These are phyloP conservation scores for Tuctoria greenei DNA, from an alignment of 176 grass and related monocot species.

Conservation along the genomic window DNA sequence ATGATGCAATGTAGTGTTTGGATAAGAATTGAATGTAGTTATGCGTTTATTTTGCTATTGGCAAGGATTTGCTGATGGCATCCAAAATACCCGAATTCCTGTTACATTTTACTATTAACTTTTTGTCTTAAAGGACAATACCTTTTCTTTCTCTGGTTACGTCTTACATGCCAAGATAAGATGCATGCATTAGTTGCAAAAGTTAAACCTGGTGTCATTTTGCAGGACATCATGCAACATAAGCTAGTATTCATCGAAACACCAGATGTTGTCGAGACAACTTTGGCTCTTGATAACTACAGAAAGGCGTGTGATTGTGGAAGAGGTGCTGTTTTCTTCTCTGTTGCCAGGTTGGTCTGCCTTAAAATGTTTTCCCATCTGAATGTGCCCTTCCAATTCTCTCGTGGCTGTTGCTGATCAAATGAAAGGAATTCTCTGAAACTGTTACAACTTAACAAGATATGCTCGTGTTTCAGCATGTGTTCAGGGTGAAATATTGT, in stretches of 20 bases:
- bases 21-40: slow-evolving; percentile 5
- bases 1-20: background rate
- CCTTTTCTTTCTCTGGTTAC: slow-evolving; percentile 23
- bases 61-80: background rate
- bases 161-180: slow-evolving; percentile 1
- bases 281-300: slow-evolving; percentile 97
- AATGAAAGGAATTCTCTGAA: background rate
- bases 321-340: slow-evolving; percentile 93
- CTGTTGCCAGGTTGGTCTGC: slow-evolving; percentile 77
- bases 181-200: background rate
- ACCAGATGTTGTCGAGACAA: slow-evolving; percentile 98
- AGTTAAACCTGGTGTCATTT: slow-evolving; percentile 30
- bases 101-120: background rate
- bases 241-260: slow-evolving; percentile 99
- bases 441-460: background rate
- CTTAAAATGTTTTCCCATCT: background rate
- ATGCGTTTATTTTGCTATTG: background rate
- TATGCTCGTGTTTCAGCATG: background rate
- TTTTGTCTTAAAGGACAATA: background rate
- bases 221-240: slow-evolving; percentile 98
- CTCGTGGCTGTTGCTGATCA: background rate
- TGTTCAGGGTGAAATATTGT: background rate
- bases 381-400: slow-evolving; percentile 20
- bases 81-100: background rate
- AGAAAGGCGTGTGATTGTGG: slow-evolving; percentile 94